Base-by-base conservation (phyloP, 2,329 filamentous ascomycete genomes). In the Aspergillus alliaceus region DNA sequence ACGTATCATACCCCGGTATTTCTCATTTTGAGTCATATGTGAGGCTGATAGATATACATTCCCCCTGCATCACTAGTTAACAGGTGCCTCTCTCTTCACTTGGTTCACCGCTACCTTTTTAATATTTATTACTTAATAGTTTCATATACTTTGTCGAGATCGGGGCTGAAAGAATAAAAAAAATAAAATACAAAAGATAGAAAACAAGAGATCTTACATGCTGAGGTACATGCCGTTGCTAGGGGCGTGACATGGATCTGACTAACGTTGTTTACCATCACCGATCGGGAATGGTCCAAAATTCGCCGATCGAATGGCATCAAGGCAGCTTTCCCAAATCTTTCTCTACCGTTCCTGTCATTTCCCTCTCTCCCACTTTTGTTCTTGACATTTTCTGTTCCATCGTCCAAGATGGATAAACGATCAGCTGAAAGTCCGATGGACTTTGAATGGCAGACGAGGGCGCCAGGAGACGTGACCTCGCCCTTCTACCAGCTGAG, bases 401-500 rank as follows among this genome's bases (percentile, higher is more conserved):
- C 32, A 57, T 52, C 42, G 12, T 27, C 44, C 55, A 70, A 48
- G 56, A 78, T 75, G 71, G 69, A 74, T 32, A 72, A 68, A 58
- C 69, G 77, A 48, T 69, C 76, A 14, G 72, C 71, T 46, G 79
- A 80, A 57, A 77, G 75, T 69, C 79, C 78, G 20, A 81, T 81
- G 79, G 79, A 81, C 70, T 80, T 79, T 64, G 75, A 80, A 67
- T 81, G 77, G 77, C 76, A 80, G 64, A 72, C 70, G 15, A 69
- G 70, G 47, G 75, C 74, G 9, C 77, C 79, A n/a, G 72, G 75
- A 18, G 77, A 79, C 63, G 66, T 69, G 35, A 75, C 72, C 15
- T 81, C 79, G 18, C 78, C 77, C 5, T 81, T 80, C 57, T 72
- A 77, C 55, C 77, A 78, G 60, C 69, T 86, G 57, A 71, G 74